phyloP scores from a whole-genome alignment of 768 basidiomycete genomes.

The Hortiboletus flavorubellus region DNA sequence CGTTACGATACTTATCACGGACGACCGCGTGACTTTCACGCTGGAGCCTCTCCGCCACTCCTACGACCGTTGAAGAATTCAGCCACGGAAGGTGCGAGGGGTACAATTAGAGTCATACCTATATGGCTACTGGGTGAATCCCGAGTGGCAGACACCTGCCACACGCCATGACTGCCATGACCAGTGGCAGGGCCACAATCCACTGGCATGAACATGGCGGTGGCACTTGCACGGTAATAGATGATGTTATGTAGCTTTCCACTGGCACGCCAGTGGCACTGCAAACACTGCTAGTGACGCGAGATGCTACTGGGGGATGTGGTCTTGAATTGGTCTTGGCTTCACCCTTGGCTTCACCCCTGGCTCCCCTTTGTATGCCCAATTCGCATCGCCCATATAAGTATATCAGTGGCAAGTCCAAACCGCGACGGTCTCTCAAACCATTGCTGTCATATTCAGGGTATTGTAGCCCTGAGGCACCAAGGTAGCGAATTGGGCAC shows the following conservation, averaged over 20 bases:
- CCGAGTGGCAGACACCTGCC: constrained; percentile 36
- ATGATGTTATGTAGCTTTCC: no score
- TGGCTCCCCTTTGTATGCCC: not conserved
- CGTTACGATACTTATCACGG: constrained; percentile 87
- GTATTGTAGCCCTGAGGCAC: constrained; percentile 4
- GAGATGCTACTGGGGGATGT: no score
- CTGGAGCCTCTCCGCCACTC: constrained; percentile 76
- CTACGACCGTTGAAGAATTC: constrained; percentile 86
- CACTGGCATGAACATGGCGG: no score
- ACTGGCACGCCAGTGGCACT: no score
- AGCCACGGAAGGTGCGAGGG: constrained; percentile 58
- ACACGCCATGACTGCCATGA: constrained; percentile 8
- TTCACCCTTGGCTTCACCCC: constrained; percentile 18
- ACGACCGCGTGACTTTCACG: constrained; percentile 85
- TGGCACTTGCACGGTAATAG: no score
- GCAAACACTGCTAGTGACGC: no score
- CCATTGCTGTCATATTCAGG: constrained; percentile 22
- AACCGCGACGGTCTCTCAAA: not conserved
- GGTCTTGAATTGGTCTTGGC: not conserved
- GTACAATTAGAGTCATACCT: constrained; percentile 54
- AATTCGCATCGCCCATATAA: not conserved
- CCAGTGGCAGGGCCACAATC: not conserved
- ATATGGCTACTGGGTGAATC: constrained; percentile 90
- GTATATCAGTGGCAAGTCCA: not conserved
- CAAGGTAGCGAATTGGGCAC: not conserved